Conservation (phyloP, 1,284 basidiomycete genomes). For the Sporisorium exsertum region DNA sequence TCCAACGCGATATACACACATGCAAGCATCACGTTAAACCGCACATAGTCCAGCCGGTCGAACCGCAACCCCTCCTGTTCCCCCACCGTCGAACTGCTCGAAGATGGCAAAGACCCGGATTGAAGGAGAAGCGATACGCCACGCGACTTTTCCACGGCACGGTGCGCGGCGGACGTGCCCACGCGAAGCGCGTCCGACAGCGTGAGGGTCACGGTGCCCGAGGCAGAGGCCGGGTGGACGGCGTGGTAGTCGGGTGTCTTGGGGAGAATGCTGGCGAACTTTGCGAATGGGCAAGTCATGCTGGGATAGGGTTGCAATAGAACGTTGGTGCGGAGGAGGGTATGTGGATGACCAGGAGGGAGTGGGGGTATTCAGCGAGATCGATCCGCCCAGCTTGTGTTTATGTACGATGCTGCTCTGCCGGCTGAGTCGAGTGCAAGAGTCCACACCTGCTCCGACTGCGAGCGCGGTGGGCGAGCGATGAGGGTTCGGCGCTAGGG, state of each 20-base stretch:
- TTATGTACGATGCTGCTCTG: no score
- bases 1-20: slow-evolving; percentile 38
- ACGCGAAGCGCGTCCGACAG: slow-evolving; percentile 34
- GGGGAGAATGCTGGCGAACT: slow-evolving; percentile 31
- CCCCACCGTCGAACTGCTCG: background rate
- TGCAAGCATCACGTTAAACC: slow-evolving; percentile 53
- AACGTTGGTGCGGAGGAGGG: background rate
- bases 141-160: slow-evolving; percentile 38
- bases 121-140: slow-evolving; percentile 47
- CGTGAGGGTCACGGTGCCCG: background rate
- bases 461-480: no score
- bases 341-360: background rate
- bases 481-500: background rate
- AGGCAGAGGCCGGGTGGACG: no score
- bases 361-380: background rate
- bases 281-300: slow-evolving; percentile 52
- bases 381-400: no score
- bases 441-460: no score
- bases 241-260: background rate
- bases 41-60: slow-evolving; percentile 46
- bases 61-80: slow-evolving; percentile 14
- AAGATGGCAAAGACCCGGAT: slow-evolving; percentile 15
- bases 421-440: no score
- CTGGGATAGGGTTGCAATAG: background rate
- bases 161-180: slow-evolving; percentile 42